These are phyloP conservation scores for Pseudogymnoascus sp. DNA, from an alignment of 2,329 filamentous ascomycete genomes.

Conservation along the genomic window DNA sequence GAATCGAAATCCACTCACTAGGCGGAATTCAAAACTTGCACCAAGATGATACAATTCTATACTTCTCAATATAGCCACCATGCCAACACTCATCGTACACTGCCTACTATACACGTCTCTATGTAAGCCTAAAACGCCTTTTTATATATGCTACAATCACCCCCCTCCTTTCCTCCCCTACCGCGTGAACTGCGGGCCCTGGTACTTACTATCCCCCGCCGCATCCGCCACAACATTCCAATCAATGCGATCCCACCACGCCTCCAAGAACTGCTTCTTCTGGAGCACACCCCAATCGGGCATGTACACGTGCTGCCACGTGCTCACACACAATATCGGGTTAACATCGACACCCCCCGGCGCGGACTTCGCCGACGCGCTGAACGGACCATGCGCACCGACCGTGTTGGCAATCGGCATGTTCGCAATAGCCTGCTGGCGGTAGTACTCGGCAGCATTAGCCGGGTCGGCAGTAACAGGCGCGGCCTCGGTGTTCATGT, in stretches of 20 bases:
- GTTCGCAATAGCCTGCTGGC: conserved; percentile 29
- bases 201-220: conserved; percentile 8
- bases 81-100: neutral
- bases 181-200: neutral
- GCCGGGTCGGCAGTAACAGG: conserved; percentile 14
- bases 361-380: conserved; percentile 35
- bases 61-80: neutral
- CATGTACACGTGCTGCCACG: conserved; percentile 92
- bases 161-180: neutral
- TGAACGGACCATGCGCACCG: conserved; percentile 26
- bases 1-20: neutral
- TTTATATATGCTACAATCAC: conserved; percentile 1
- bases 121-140: neutral
- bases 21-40: neutral
- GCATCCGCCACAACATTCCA: conserved; percentile 64
- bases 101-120: conserved; percentile 3
- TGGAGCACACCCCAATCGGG: conserved; percentile 68
- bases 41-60: neutral
- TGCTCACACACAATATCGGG: conserved; percentile 85
- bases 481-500: conserved; percentile 58
- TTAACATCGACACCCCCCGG: conserved; percentile 61
- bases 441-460: conserved; percentile 33
- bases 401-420: conserved; percentile 27
- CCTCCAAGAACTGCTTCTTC: conserved; percentile 66
- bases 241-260: conserved; percentile 84